Evolutionary conservation across 2,329 filamentous ascomycete species (phyloP), one percentile per base, ranked within the genome.

Genomic region (Amylocarpus encephaloides): DNA sequence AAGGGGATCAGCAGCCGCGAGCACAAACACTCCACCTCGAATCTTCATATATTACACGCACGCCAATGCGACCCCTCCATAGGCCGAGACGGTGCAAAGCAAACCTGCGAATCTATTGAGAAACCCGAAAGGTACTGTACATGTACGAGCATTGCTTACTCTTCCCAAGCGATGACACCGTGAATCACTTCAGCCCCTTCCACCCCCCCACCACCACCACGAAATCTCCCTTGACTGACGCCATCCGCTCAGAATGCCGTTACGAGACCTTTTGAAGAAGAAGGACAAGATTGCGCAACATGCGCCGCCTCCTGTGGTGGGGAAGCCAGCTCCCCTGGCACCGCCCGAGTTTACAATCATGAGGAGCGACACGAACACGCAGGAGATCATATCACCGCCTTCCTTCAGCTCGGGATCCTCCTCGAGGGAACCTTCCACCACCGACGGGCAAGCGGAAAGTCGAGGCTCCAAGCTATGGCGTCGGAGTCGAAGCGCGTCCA

Each of bases 311-410:
- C 59, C 64, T 19, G 59, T 64, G 29, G 62, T 66, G n/a, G 63
- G 64, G 36, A 50, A 61, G 38, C 53, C 53, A 7, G 49, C 54
- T 43, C 54, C 59, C 15, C 46, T 46, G 13, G 43, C 44, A 38
- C 18, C 40, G 6, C 83, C 85, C 50, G 82, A 87, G 59, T 89
- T 96, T 71, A 88, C 78, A 56, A 89, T 96, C 71, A 77, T 93
- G 63, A 85, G 90, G 89, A 94, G 54, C 57, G 92, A 95, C 64
- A 95, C 91, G 1, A 71, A 82, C 57, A 82, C 84, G 1, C 79
- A 90, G 65, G 89, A 96, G 67, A 73, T 85, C 58, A 88, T 95
- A 66, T 74, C 81, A 49, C 86, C 88, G 10, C 86, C 89, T 6
- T 66, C 66, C 46, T 76, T 75, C 49, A 44, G 49, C 16, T 56